Evolutionary conservation across 2,329 filamentous ascomycete species (phyloP).

Genomic region (Venturia pyrina): DNA sequence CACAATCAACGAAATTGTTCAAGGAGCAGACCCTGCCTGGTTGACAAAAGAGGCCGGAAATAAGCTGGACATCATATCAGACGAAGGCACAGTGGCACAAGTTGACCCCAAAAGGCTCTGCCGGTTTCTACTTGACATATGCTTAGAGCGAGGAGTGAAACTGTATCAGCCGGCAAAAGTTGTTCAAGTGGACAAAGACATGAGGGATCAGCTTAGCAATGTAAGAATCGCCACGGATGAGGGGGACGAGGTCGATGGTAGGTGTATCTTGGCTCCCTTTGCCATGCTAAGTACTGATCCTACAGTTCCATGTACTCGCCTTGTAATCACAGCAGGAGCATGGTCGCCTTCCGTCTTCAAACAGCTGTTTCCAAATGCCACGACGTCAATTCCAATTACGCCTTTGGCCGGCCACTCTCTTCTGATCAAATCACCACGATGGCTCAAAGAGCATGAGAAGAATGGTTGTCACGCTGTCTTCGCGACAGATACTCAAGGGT

Average conservation of each 20-base stretch:
- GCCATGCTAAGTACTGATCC: not conserved
- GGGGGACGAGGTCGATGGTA: conserved; percentile 22
- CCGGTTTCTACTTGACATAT: conserved; percentile 51
- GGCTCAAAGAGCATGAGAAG: conserved; percentile 32
- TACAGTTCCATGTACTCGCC: conserved; percentile 49
- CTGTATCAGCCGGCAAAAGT: conserved; percentile 56
- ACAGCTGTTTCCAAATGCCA: conserved; percentile 51
- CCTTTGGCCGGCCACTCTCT: conserved; percentile 64
- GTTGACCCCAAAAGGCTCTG: conserved; percentile 61
- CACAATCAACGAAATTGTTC: not conserved
- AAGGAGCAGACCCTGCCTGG: conserved; percentile 40
- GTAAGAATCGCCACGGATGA: conserved; percentile 38
- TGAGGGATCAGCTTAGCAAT: conserved; percentile 40
- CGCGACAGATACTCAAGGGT: conserved; percentile 46
- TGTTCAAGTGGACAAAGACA: conserved; percentile 43
- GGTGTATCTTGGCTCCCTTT: not conserved
- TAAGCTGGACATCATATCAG: conserved; percentile 51
- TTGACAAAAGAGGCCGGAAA: conserved; percentile 43
- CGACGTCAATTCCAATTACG: conserved; percentile 44
- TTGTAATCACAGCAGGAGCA: conserved; percentile 59
- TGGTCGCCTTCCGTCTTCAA: conserved; percentile 62
- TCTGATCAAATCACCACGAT: conserved; percentile 51
- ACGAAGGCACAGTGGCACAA: conserved; percentile 52
- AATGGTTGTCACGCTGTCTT: conserved; percentile 58
- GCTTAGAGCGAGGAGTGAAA: conserved; percentile 48